Evolutionary conservation across 2,329 filamentous ascomycete genomes (phyloP).

Genomic region (Escovopsis weberi): DNA sequence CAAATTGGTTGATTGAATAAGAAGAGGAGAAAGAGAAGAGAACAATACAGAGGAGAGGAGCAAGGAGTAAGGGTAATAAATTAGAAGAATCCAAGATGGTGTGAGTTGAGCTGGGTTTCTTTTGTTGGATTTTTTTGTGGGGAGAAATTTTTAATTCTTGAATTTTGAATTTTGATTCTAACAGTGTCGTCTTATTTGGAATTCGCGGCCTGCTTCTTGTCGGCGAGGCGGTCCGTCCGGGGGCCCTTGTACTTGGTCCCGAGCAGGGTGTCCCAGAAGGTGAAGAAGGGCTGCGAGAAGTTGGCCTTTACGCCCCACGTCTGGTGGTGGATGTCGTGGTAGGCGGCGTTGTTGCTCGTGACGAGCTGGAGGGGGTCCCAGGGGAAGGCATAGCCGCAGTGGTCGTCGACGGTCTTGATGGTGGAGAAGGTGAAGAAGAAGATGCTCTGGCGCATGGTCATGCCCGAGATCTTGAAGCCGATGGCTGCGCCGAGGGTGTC

Average conservation of each 20-base stretch:
- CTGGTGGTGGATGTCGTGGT: constrained; percentile 97
- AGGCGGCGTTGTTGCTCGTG: constrained; percentile 88
- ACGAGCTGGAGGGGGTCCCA: constrained; percentile 89
- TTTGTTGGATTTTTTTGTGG: no score
- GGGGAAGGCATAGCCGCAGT: constrained; percentile 91
- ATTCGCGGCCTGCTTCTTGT: constrained; percentile 19
- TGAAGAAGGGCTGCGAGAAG: constrained; percentile 86
- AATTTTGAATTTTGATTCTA: no score
- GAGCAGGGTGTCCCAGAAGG: constrained; percentile 77
- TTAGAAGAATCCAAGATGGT: no score
- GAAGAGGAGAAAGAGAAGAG: no score
- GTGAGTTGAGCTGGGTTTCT: no score
- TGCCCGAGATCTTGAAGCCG: constrained; percentile 64
- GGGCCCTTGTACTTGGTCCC: constrained; percentile 72
- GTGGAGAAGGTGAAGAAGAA: constrained; percentile 80
- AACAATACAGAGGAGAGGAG: no score
- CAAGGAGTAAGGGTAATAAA: no score
- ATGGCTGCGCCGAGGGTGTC: constrained; percentile 81
- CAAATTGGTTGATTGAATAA: no score
- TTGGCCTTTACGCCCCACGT: constrained; percentile 98
- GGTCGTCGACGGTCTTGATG: constrained; percentile 94
- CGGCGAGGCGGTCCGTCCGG: constrained; percentile 25
- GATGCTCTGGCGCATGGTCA: constrained; percentile 79
- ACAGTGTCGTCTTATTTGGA: constrained; percentile 5
- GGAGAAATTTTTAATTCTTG: no score